Base-by-base conservation (phyloP, 2,329 filamentous ascomycete genomes). In the Aplosporella prunicola region DNA sequence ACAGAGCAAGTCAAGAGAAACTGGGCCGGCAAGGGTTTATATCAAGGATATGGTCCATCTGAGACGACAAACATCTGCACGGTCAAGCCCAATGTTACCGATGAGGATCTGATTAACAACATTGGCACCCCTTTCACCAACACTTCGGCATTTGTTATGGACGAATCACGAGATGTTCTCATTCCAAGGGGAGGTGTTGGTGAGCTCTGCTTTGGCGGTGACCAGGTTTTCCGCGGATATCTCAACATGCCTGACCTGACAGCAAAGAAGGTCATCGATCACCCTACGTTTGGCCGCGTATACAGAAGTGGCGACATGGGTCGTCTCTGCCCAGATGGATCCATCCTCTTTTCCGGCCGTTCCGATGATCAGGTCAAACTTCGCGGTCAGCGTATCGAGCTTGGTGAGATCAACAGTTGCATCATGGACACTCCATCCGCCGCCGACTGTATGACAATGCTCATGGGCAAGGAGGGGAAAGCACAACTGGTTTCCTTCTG, bases 21-120 rank as follows among this genome's bases (percentile, higher is more conserved):
- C 22, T 94, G 88, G 88, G 70, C 69, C 17, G 68, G 68, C 0
- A 68, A 63, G 25, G 71, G 78, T 10, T 65, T 94, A 0, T 87
- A 78, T 54, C 81, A 91, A 63, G 86, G 78, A 0, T 93, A 93
- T 45, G 85, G 85, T 0, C 84, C 86, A 0, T 85, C 82, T 1
- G 87, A 93, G 56, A 86, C 82, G 0, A 93, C 85, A 1, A 93
- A 93, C 46, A 87, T 93, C 14, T 93, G 84, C 58, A 86, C 82
- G 0, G 72, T 89, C 7, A 79, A 78, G 42, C 58, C 67, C 6
- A 67, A 71, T 25, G 77, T 89, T 53, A 58, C 63, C 0, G 46
- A 48, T 0, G 59, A 64, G 0, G 75, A 87, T 48, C 61, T 71
- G 14, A 74, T 83, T 34, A 79, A 78, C 43, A 87, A 88, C 47